Evolutionary conservation across 495 filamentous ascomycete genomes (phyloP), one percentile per base, ranked within the genome.

Genomic region (Lasiosphaeria hispida): DNA sequence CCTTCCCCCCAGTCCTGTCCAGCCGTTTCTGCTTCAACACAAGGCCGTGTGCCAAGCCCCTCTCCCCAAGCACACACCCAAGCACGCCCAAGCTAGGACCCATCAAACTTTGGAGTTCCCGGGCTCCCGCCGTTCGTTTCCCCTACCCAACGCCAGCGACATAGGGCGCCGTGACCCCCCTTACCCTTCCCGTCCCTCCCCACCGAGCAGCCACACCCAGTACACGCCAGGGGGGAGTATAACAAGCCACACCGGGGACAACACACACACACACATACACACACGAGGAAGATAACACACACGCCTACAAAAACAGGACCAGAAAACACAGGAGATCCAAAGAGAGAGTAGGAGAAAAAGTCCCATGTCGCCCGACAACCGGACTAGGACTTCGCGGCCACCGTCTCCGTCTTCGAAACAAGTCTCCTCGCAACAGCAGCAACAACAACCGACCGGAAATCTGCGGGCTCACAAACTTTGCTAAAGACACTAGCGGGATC

Each of bases 321-420:
- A 30, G 23, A 30, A 30, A 30, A 2, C 2, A 2, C 2, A 5
- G 5, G 5, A 30, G 5, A 30, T 30, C 23, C 5, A 30, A 5
- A 30, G 5, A 5, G 23, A 30, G 23, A 30, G 23, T 2, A 5
- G 23, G 23, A 30, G 23, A 30, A 30, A 30, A 30, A 30, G 23
- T 18, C 59, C 35, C 58, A 69, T 63, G 63, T 56, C 49, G 56
- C 55, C 57, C 35, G 40, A 44, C 52, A 17, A 42, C 23, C 23
- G 23, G 35, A 17, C 40, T 38, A 23, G 14, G 36, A 50, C 47
- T 44, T 9, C 52, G 11, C 18, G 18, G 50, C 40, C 6, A 49
- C n/a, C 36, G 54, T 14, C 58, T 14, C 41, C 48, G 14, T 58
- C 53, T 41, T 48, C 36, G 39, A 30, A 58, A 2, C 50, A 30